A percentile compares a stretch with the other conserved stretches of the same genome.
phyloP scores from a whole-genome alignment of 352 stramenopile genomes.

The Pseudoperonospora humuli region DNA sequence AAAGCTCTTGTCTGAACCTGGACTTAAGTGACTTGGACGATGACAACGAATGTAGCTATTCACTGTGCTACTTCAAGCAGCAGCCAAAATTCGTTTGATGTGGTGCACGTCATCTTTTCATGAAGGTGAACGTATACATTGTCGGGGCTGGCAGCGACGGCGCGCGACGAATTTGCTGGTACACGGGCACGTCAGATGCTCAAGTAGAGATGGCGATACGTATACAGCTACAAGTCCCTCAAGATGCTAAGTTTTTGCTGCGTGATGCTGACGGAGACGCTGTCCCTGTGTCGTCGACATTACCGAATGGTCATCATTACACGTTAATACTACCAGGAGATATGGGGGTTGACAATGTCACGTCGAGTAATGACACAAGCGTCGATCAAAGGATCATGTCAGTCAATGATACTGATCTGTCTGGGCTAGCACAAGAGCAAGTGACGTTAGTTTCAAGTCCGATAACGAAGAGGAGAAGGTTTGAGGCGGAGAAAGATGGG shows the following conservation, averaged over 20 bases:
- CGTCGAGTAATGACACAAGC: background rate
- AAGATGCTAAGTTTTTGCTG: slow-evolving; percentile 26
- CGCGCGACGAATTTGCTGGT: slow-evolving; percentile 42
- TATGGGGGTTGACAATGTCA: background rate
- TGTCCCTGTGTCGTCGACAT: slow-evolving; percentile 28
- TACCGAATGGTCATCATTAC: slow-evolving; percentile 30
- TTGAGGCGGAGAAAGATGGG: slow-evolving; percentile 3
- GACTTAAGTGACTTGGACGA: slow-evolving; percentile 20
- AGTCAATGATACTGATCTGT: slow-evolving; percentile 6
- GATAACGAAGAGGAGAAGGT: slow-evolving; percentile 12
- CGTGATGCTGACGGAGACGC: slow-evolving; percentile 38
- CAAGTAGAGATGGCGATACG: slow-evolving; percentile 37
- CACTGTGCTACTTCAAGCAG: too few relatives aligned
- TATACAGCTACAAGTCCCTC: slow-evolving; percentile 26
- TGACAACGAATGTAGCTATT: slow-evolving; percentile 6
- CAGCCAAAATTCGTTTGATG: slow-evolving; percentile 7
- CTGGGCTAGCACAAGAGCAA: slow-evolving; percentile 4
- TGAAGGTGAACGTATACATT: slow-evolving; percentile 28
- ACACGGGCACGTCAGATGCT: slow-evolving; percentile 41
- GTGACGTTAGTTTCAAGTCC: slow-evolving; percentile 8
- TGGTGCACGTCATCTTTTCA: slow-evolving; percentile 12
- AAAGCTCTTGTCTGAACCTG: slow-evolving; percentile 20
- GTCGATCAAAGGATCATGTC: background rate
- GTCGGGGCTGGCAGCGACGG: background rate
- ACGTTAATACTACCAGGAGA: slow-evolving; percentile 22